Evolutionary conservation across 176 grass and related monocot genomes (phyloP), one percentile per base, ranked within the genome.

Genomic region (Cymbopogon citratus): DNA sequence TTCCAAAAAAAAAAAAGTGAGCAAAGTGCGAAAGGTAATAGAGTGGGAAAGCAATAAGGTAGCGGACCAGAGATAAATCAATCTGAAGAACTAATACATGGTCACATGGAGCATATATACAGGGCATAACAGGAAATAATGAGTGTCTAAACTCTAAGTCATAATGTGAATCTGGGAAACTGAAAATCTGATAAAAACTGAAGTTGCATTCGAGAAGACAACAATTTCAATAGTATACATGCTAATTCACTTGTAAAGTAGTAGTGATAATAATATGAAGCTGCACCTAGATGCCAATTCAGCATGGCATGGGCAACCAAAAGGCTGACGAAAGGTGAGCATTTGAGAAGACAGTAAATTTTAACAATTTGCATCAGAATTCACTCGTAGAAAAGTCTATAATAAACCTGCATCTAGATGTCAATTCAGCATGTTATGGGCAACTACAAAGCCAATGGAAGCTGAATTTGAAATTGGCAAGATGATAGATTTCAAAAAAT

Each of bases 1-100:
- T n/a, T n/a, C n/a, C n/a, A 92, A 43, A 79, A 34, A 18, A 23
- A 31, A 23, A n/a, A 2, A 63, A 60, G 70, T 65, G 43, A 31
- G 3, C 54, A 75, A 26, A 63, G 36, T 72, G 13, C 78, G 75
- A 51, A 68, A 77, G 3, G 43, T 45, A 45, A 45, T 45, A 45
- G 43, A 45, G 43, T 10, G 64, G 23, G 60, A 69, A 75, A 6
- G 21, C 25, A 78, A 9, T 23, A 34, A 57, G 26, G n/a, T n/a
- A n/a, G n/a, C n/a, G n/a, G n/a, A n/a, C n/a, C n/a, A n/a, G n/a
- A n/a, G n/a, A n/a, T n/a, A 48, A 41, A 52, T 6, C 12, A 61
- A 41, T 51, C 48, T 51, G 65, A 80, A 80, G 23, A 3, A 5
- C 9, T 28, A 45, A 19, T 12, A 23, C 4, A 75, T 16, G 25